Conservation (phyloP, 768 basidiomycete genomes). For the Podaxis carcinomalis region DNA sequence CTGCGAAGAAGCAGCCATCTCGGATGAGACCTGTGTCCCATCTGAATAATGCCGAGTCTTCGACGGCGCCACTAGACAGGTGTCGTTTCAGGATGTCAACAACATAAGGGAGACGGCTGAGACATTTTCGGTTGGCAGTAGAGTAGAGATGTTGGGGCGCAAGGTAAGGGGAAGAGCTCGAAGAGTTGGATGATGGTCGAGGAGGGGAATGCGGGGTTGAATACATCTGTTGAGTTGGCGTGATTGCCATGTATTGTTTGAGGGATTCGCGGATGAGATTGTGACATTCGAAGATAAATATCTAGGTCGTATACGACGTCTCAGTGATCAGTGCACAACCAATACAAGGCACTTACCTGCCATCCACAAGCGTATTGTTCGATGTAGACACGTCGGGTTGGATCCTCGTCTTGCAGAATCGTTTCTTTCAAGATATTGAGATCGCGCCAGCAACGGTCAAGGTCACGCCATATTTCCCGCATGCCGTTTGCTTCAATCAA, state of each 20-base stretch:
- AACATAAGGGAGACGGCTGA: conserved; percentile 44
- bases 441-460: conserved; percentile 82
- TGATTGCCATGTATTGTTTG: conserved; percentile 41
- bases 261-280: conserved; percentile 86
- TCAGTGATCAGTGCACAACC: conserved; percentile 11
- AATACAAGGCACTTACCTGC: conserved; percentile 53
- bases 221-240: conserved; percentile 28
- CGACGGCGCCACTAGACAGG: conserved; percentile 27
- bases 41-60: conserved; percentile 54
- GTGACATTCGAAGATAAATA: conserved; percentile 89
- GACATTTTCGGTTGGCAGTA: conserved; percentile 48
- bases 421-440: conserved; percentile 59
- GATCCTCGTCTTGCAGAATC: conserved; percentile 26
- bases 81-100: conserved; percentile 50
- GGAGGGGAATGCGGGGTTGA: conserved; percentile 35
- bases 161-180: conserved; percentile 39
- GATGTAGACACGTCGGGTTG: conserved; percentile 29
- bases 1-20: conserved; percentile 89
- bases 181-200: conserved; percentile 42
- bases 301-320: conserved; percentile 35
- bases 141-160: conserved; percentile 41
- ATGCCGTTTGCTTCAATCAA: conserved; percentile 61
- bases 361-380: conserved; percentile 76
- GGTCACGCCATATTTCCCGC: conserved; percentile 77
- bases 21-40: conserved; percentile 86